Evolutionary conservation across 2,329 filamentous ascomycete species (phyloP), one percentile per base, ranked within the genome.

Genomic region (Monosporascus sp.): DNA sequence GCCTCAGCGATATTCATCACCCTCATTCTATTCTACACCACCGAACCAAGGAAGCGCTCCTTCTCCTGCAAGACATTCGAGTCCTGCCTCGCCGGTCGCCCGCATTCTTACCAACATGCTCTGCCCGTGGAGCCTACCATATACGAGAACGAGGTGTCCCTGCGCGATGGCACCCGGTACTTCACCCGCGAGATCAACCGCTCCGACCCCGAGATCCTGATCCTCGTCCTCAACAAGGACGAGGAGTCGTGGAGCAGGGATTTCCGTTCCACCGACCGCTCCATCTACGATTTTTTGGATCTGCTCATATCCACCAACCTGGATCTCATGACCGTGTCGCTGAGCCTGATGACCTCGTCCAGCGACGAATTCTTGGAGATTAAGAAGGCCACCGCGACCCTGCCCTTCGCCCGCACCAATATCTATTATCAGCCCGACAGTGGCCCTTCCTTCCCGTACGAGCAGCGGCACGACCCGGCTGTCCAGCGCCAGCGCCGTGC

Each of bases 231-330:
- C 3, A 63, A 56, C 43, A 58, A 62, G 22, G 65, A 68, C 51
- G 50, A 48, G 17, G 51, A 60, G 18, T 65, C 64, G 5, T 67
- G 64, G 64, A 62, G 63, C 51, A 52, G 55, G 6, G 61, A 64
- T 53, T 63, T 61, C 48, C 59, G 60, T 14, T 65, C 64, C 17
- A 64, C 62, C 37, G 52, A 55, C 39, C 57, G 63, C 43, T 62
- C 60, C n/a, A 60, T 66, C 31, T 60, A 64, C 50, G 65, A 67
- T 24, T 66, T 65, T 52, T 50, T 67, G 6, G 63, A 63, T 18
- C 58, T 65, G 38, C 54, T 67, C 24, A 52, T 64, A 24, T 59
- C 61, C 1, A 64, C 63, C 6, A 52, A 57, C 15, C 56, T 67
- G 5, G 60, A 66, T 38, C 55, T 65, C 6, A 51, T 57, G 3